Conservation (phyloP, 176 grass and related monocot species). For the Carex pumila region DNA sequence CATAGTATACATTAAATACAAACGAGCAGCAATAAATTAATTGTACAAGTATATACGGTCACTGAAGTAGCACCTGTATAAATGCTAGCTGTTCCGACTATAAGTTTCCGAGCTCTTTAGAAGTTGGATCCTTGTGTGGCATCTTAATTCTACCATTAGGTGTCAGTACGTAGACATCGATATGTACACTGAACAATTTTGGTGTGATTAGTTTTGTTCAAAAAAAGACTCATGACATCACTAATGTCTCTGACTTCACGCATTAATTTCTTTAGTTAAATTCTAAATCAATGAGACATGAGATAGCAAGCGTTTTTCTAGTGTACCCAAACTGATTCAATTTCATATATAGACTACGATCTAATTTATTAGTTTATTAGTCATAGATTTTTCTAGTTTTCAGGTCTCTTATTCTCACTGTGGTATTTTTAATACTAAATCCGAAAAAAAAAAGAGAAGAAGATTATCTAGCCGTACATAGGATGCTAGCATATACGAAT, state of each 20-base stretch:
- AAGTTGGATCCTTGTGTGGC: neutral
- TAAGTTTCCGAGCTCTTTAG: neutral
- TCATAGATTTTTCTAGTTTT: neutral
- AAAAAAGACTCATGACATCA: neutral
- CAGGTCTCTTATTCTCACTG: neutral
- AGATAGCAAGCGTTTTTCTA: no score
- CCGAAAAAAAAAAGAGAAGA: no score
- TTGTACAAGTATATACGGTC: neutral
- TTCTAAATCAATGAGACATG: neutral
- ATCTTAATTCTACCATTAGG: neutral
- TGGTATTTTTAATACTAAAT: neutral
- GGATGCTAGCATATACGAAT: constrained; percentile 9
- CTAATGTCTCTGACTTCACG: neutral
- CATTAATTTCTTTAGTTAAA: neutral
- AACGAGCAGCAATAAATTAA: neutral
- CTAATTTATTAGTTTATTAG: neutral
- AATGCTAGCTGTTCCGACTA: neutral
- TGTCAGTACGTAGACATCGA: neutral
- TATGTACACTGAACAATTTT: neutral
- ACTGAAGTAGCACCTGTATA: neutral
- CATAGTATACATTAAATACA: neutral
- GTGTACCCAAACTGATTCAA: neutral
- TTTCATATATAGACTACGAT: neutral
- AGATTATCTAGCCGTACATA: neutral
- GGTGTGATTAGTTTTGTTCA: neutral